Conservation (phyloP, 164 flowering plant genomes). For the Vitis vinifera region ASM3070453v1 NC_081810.1:20672001-20672500, state of each 20-base stretch:
- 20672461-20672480: background rate
- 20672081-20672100: too few species aligned
- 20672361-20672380: constrained; percentile 22
- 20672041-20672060: too few species aligned
- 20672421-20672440: background rate
- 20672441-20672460: background rate
- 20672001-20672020: too few species aligned
- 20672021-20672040: too few species aligned
- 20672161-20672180: background rate
- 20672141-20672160: background rate
- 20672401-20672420: constrained; percentile 15
- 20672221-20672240: background rate
- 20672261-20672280: constrained; percentile 10
- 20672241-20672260: constrained; percentile 4
- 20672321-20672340: constrained; percentile 46
- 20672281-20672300: constrained; percentile 3
- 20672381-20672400: constrained; percentile 18
- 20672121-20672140: background rate
- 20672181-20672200: background rate
- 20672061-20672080: too few species aligned
- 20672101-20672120: background rate
- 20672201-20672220: background rate
- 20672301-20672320: constrained; percentile 46
- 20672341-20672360: constrained; percentile 32
- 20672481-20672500: background rate